Conservation (phyloP, 768 basidiomycete genomes). For the Russula earlei region DNA sequence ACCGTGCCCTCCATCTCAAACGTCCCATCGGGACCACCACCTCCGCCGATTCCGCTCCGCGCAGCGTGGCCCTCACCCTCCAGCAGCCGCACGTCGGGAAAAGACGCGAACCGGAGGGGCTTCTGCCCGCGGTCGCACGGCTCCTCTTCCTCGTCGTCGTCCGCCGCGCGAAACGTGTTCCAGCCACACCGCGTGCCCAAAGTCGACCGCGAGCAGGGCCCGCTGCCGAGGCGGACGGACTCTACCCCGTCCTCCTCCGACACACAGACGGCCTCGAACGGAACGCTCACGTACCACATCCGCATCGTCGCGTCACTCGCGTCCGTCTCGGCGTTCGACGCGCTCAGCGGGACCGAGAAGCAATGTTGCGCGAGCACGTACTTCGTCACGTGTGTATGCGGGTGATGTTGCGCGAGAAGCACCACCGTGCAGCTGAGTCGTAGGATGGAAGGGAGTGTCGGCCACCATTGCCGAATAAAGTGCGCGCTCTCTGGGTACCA, state of each 20-base stretch:
- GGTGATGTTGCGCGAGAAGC: too few species aligned
- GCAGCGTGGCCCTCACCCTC: conserved; percentile 25
- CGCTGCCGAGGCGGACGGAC: conserved; percentile 34
- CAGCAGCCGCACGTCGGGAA: conserved; percentile 44
- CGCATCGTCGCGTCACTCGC: too few species aligned
- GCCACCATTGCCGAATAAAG: too few species aligned
- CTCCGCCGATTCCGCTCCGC: conserved; percentile 2
- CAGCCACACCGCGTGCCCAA: conserved; percentile 82
- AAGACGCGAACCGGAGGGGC: conserved; percentile 57
- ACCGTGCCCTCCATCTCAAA: conserved; percentile 38
- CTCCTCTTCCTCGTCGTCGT: conserved; percentile 26
- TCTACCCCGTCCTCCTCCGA: conserved; percentile 39
- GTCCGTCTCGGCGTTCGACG: too few species aligned
- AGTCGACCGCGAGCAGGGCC: conserved; percentile 74
- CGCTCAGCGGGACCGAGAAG: conserved; percentile 52
- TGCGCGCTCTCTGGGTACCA: too few species aligned
- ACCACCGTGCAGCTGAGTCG: too few species aligned
- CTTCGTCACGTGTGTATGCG: conserved; percentile 46
- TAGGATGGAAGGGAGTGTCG: too few species aligned
- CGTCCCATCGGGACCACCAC: conserved; percentile 21
- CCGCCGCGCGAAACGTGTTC: conserved; percentile 39
- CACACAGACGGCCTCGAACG: conserved; percentile 65
- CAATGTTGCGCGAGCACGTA: conserved; percentile 70
- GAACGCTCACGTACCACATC: too few species aligned
- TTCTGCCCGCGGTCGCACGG: conserved; percentile 31